Evolutionary conservation across 768 basidiomycete genomes (phyloP).

Genomic region (Lactarius hengduanensis): DNA sequence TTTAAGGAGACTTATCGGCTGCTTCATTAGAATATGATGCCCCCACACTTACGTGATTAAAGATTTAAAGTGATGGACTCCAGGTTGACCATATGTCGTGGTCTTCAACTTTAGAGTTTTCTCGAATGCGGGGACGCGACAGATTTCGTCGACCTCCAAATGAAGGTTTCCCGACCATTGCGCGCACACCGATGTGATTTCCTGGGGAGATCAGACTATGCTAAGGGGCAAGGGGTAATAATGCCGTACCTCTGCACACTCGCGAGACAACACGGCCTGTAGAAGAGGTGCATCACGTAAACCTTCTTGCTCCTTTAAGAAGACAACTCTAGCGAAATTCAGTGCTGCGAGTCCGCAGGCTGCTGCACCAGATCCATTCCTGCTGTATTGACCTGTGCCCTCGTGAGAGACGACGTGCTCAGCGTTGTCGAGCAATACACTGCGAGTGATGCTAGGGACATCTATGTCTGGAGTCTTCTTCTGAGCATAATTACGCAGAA

Average conservation of each 20-base stretch:
- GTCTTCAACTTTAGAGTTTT: slow-evolving; percentile 39
- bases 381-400: slow-evolving; percentile 56
- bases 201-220: slow-evolving; percentile 37
- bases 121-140: slow-evolving; percentile 48
- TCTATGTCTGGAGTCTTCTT: neutral
- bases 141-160: slow-evolving; percentile 58
- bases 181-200: slow-evolving; percentile 54
- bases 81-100: slow-evolving; percentile 41
- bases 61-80: slow-evolving; percentile 40
- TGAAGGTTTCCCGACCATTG: slow-evolving; percentile 53
- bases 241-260: slow-evolving; percentile 40
- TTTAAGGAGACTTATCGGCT: slow-evolving; percentile 22
- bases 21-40: neutral
- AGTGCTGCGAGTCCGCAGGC: slow-evolving; percentile 67
- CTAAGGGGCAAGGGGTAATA: neutral
- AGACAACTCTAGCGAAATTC: slow-evolving; percentile 57
- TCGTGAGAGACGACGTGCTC: slow-evolving; percentile 44
- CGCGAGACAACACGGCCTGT: slow-evolving; percentile 36
- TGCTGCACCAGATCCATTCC: slow-evolving; percentile 42
- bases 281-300: slow-evolving; percentile 36
- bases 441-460: slow-evolving; percentile 2
- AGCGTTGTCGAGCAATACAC: slow-evolving; percentile 30
- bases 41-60: slow-evolving; percentile 34
- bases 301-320: slow-evolving; percentile 40
- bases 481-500: neutral